Percentiles rank a stretch among this genome's conserved stretches.
Evolutionary conservation across 768 basidiomycete species (phyloP).

Genomic region (Auriscalpium microsporum): DNA sequence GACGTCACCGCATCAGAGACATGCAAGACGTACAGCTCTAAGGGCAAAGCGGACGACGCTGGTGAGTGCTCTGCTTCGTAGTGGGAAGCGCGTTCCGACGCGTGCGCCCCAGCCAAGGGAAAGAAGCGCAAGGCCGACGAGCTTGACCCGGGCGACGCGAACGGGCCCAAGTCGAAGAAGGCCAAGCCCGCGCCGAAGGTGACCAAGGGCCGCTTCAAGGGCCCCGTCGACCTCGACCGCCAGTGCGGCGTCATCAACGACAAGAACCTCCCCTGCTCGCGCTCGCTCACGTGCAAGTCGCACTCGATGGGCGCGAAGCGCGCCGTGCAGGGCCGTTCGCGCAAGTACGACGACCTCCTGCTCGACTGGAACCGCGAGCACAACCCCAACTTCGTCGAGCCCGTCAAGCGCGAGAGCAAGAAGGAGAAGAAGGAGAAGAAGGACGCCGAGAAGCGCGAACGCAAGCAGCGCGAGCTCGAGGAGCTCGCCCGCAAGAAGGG

Average conservation of each 20-base stretch:
- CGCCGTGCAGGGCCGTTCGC: constrained; percentile 78
- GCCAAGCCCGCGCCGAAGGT: constrained; percentile 56
- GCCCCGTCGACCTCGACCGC: constrained; percentile 82
- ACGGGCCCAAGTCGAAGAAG: constrained; percentile 71
- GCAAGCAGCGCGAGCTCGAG: constrained; percentile 65
- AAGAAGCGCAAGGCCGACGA: constrained; percentile 83
- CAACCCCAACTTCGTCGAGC: constrained; percentile 84
- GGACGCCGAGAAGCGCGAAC: constrained; percentile 74
- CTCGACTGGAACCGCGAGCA: constrained; percentile 87
- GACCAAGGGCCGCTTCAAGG: constrained; percentile 72
- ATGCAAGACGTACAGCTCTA: constrained; percentile 53
- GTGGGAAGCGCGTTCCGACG: background rate
- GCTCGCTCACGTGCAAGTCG: constrained; percentile 95
- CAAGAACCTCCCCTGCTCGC: constrained; percentile 85
- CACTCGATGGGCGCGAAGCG: constrained; percentile 97
- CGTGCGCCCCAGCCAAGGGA: constrained; percentile 36
- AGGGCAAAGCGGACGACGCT: constrained; percentile 47
- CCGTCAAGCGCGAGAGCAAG: constrained; percentile 79
- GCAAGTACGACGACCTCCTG: constrained; percentile 76
- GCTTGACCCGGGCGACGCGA: constrained; percentile 52
- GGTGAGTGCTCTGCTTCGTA: constrained; percentile 1
- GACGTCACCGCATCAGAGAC: constrained; percentile 31
- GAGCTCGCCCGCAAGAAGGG: constrained; percentile 54
- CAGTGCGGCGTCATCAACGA: constrained; percentile 98
- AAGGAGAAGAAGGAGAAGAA: constrained; percentile 82